Base-by-base conservation (phyloP, 441 rosid species). In the Pelargonium citronellum region DNA sequence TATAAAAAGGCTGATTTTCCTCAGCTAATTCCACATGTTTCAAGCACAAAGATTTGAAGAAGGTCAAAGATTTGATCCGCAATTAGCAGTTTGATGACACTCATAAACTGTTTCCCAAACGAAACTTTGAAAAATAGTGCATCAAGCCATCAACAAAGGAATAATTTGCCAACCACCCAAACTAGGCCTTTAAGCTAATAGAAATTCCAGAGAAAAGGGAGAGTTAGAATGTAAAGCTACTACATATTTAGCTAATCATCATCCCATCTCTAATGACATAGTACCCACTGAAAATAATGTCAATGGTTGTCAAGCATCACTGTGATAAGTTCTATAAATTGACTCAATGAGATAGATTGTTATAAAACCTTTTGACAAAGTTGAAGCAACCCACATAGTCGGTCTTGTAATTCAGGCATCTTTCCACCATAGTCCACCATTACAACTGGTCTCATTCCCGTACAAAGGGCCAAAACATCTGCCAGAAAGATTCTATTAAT, bases 371-470 rank as follows among this genome's bases (percentile, higher is more conserved):
- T 79, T 20, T 86, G 92, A 65, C 93, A 71, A 69, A 69, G 80
- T 69, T 80, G 80, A 64, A 91, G 83, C 79, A 94, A 84, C 1
- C 84, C 78, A 70, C 89, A 83, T 15, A 94, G 78, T 66, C 77
- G 84, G 15, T 85, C 83, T 73, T 91, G 95, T 46, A 94, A 79
- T 82, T 89, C 93, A 58, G 97, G 98, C 85, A 94, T 70, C 86
- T 87, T 94, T 34, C 97, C 98, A 73, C 97, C 98, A 74, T 94
- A 94, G 72, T 91, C 98, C 47, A 91, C 82, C 98, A 94, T 91
- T 70, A 90, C 86, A 68, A 90, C 96, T 1, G 97, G 91, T 76
- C 98, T 91, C 91, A 94, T 86, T 66, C 86, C 84, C 0, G 87
- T 77, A 81, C 91, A 85, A 73, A 94, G 74, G 8, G 93, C 97